phyloP scores from a whole-genome alignment of 768 basidiomycete genomes.

The Leucogyrophana mollusca region DNA sequence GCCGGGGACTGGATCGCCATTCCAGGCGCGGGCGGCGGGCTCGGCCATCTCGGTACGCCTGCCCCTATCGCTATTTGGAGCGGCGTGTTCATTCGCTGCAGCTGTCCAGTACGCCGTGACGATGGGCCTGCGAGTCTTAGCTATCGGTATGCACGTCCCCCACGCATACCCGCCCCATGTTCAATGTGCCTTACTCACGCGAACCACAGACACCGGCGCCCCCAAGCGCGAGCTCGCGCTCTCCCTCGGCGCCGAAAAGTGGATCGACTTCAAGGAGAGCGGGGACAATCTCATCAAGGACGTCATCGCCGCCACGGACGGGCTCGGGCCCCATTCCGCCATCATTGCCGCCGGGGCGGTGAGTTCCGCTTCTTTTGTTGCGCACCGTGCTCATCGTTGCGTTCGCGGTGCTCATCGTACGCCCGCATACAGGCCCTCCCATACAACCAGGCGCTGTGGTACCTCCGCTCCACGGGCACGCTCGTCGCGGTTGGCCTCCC shows the following conservation, averaged over 20 bases:
- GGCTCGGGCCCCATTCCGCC: constrained; percentile 42
- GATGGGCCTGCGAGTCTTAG: constrained; percentile 45
- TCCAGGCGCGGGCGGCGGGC: constrained; percentile 39
- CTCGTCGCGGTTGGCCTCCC: constrained; percentile 43
- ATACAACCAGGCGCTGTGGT: constrained; percentile 42
- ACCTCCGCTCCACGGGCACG: constrained; percentile 42
- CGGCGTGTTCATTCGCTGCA: constrained; percentile 3
- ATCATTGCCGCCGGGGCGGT: constrained; percentile 22
- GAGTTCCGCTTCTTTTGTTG: too few relatives aligned
- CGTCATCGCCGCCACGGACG: constrained; percentile 38
- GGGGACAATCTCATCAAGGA: constrained; percentile 35
- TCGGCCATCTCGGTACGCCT: constrained; percentile 38
- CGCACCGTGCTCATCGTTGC: too few relatives aligned
- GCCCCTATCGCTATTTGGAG: too few relatives aligned
- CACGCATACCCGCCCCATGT: not conserved
- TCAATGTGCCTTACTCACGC: not conserved
- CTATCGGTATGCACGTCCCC: constrained; percentile 26
- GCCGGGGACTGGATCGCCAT: constrained; percentile 41
- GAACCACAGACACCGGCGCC: constrained; percentile 38
- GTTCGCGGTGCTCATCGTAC: too few relatives aligned
- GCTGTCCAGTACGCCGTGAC: constrained; percentile 46
- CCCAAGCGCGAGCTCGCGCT: constrained; percentile 37
- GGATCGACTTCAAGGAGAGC: constrained; percentile 45
- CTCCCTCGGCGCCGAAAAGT: constrained; percentile 40
- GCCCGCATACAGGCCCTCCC: constrained; percentile 34